Base-by-base conservation (phyloP, 768 basidiomycete species). In the Podaxis carcinomalis region DNA sequence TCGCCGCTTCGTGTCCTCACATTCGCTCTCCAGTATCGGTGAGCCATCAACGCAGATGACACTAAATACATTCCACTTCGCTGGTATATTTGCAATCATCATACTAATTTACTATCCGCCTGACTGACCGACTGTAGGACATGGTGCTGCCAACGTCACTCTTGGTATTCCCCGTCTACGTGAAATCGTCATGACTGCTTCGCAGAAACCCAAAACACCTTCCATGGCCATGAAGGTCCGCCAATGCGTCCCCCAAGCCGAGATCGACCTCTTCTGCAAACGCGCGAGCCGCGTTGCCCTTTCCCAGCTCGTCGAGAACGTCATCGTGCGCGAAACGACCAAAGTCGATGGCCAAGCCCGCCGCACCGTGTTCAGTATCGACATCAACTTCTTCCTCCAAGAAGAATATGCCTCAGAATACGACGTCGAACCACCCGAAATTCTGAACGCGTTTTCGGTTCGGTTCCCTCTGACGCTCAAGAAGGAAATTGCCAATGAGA, bases 11-110 rank as follows among this genome's bases (percentile, higher is more conserved):
- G 58, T 64, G 19, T 9, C 35, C 19, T 44, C 42, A 44, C 19
- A 36, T n/a, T 50, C 32, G 47, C 49, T 57, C n/a, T 54, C 6
- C 62, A 98, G 97, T 76, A 86, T 99, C 46, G 97, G 97, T 55
- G 97, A 99, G 73, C 97, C 97, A 4, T 99, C 97, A 14, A 99
- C 97, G 0, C 97, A 99, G 72, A 99, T 99, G 97, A 99, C 97
- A 7, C 77, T 99, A 64, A 99, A 99, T 72, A 99, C 97, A 11
- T 99, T 99, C 85, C 97, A 99, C 78, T 95, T 99, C 69, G 97
- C 97, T 66, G 96, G 94, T 87, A 73, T 68, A 64, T 61, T 51
- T 40, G 27, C 28, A 37, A 23, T 10, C 2, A 13, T 59, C 35
- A n/a, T 47, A 11, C 6, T 14, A 35, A 3, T 42, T 21, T 14